Percentiles rank a stretch among this genome's conserved stretches.
These are phyloP conservation scores for Sarocladiaceae sp. DNA, from an alignment of 2,329 filamentous ascomycete genomes.

Conservation along the genomic window DNA sequence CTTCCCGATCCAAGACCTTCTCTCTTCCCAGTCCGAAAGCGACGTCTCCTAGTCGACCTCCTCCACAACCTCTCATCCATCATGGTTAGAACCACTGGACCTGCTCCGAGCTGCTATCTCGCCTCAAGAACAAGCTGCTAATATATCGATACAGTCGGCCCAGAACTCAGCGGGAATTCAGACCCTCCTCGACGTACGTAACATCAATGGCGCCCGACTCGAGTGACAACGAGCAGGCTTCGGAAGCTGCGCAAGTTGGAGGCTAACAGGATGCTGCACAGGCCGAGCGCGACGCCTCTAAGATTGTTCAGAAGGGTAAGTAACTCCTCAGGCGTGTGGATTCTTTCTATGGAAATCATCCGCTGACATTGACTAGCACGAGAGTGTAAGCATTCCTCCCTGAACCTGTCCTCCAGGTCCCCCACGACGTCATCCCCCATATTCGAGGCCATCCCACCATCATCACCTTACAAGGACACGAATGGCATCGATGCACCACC, in stretches of 20 bases:
- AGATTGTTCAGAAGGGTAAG: conserved; percentile 95
- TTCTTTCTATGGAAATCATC: conserved; percentile 12
- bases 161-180: conserved; percentile 99
- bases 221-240: not conserved
- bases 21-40: no score
- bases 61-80: conserved; percentile 4
- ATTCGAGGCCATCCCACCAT: not conserved
- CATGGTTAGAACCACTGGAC: not conserved
- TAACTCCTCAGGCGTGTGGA: conserved; percentile 92
- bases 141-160: conserved; percentile 60
- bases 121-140: not conserved
- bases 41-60: no score
- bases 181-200: conserved; percentile 90
- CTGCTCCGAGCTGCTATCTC: not conserved
- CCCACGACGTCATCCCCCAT: not conserved
- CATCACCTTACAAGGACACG: not conserved
- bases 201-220: conserved; percentile 4
- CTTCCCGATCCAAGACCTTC: no score
- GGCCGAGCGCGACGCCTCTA: conserved; percentile 97
- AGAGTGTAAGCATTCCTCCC: conserved; percentile 68
- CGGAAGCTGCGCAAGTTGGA: no score
- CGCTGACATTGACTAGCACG: conserved; percentile 50
- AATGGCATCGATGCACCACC: no score
- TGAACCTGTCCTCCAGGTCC: conserved; percentile 11
- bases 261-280: no score